These are phyloP conservation scores for Fraxinus latifolia DNA, from an alignment of 305 asterid species.

Conservation along the genomic window DNA sequence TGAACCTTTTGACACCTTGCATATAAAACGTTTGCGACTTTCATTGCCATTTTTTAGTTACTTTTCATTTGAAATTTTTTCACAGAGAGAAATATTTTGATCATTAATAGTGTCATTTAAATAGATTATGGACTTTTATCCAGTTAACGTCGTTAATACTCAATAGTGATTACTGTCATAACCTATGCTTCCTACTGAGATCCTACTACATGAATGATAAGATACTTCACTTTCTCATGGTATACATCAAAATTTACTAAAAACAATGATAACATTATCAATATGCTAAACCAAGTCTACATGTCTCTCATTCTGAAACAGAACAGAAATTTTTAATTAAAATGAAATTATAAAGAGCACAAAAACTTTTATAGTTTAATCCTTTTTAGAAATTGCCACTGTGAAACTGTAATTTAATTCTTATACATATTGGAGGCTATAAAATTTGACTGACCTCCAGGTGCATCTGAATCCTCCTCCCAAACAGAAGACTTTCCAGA, in stretches of 20 bases:
- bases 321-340: neutral
- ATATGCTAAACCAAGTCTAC: neutral
- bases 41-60: neutral
- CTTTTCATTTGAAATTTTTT: neutral
- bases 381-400: neutral
- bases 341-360: neutral
- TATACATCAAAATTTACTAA: neutral
- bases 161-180: neutral
- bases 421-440: neutral
- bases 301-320: neutral
- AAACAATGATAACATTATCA: neutral
- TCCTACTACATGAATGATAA: neutral
- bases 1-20: neutral
- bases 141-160: neutral
- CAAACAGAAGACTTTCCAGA: conserved; percentile 42
- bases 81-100: neutral
- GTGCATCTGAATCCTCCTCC: conserved; percentile 72
- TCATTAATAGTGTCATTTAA: neutral
- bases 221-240: neutral
- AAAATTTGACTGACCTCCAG: conserved; percentile 59
- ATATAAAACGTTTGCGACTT: neutral
- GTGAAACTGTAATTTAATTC: neutral
- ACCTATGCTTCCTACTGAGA: neutral
- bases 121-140: neutral
- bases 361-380: neutral